Conservation (phyloP, 140 eudicot genomes). For the Stevia rebaudiana region DNA sequence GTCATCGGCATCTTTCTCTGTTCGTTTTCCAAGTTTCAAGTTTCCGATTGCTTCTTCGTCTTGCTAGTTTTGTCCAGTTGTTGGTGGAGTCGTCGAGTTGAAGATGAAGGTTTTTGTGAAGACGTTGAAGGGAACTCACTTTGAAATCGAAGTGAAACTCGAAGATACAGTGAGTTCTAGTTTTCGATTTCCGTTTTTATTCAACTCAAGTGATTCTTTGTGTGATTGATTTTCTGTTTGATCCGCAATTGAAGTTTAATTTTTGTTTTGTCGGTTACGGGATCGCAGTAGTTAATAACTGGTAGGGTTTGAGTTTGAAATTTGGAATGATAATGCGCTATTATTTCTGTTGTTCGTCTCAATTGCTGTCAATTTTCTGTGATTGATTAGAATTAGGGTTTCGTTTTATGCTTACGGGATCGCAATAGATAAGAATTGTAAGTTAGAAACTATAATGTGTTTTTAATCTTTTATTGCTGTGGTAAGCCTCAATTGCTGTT, state of each 20-base stretch:
- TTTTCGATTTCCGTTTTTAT: not conserved
- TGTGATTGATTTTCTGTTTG: not conserved
- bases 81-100: constrained; percentile 12
- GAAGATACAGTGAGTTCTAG: constrained; percentile 37
- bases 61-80: not conserved
- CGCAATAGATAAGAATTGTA: not conserved
- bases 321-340: not conserved
- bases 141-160: constrained; percentile 43
- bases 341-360: not conserved
- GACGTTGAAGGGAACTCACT: constrained; percentile 55
- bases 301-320: not conserved
- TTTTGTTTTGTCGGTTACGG: not conserved
- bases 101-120: constrained; percentile 52
- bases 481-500: not conserved
- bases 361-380: not conserved
- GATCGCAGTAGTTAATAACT: not conserved
- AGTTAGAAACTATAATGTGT: not conserved
- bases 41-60: constrained; percentile 14
- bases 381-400: not conserved
- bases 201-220: not conserved
- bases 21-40: constrained; percentile 23
- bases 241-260: not conserved
- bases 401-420: not conserved
- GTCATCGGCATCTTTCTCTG: not conserved
- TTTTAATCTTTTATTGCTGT: not conserved